Evolutionary conservation across 495 filamentous ascomycete species (phyloP).

Genomic region (Aspergillus bridgeri): DNA sequence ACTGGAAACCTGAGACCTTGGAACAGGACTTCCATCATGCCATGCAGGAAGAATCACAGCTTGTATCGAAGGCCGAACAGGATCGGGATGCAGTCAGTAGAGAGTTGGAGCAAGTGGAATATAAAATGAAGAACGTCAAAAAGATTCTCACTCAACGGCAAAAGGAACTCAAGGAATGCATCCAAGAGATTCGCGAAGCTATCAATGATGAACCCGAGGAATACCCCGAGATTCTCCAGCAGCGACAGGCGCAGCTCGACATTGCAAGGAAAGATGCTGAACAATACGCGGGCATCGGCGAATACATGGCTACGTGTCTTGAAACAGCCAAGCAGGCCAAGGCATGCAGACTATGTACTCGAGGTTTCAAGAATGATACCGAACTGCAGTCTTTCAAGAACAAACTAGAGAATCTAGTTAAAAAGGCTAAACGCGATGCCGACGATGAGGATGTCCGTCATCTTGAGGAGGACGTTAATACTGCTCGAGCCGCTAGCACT

Average conservation of each 20-base stretch:
- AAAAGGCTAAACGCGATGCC: conserved; percentile 50
- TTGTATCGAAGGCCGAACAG: conserved; percentile 58
- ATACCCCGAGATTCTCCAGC: conserved; percentile 49
- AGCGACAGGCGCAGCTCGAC: conserved; percentile 59
- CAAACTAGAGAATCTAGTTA: conserved; percentile 58
- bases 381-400: conserved; percentile 56
- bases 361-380: conserved; percentile 56
- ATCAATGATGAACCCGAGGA: conserved; percentile 52
- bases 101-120: conserved; percentile 75
- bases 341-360: conserved; percentile 66
- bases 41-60: conserved; percentile 50
- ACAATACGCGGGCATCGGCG: conserved; percentile 55
- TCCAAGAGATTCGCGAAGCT: conserved; percentile 45
- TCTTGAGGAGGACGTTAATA: conserved; percentile 52
- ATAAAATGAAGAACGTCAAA: conserved; percentile 62
- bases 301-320: conserved; percentile 62
- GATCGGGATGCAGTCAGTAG: conserved; percentile 65
- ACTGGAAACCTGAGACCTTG: conserved; percentile 67
- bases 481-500: conserved; percentile 55
- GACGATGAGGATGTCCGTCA: conserved; percentile 51
- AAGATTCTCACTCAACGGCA: conserved; percentile 60
- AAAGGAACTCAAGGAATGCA: conserved; percentile 59
- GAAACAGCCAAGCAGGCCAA: conserved; percentile 57
- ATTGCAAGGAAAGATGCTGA: conserved; percentile 59
- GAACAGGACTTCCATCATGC: conserved; percentile 68